These are phyloP conservation scores for Scopulariopsis brevicaulis DNA, from an alignment of 2,329 filamentous ascomycete genomes.

Conservation along the genomic window DNA sequence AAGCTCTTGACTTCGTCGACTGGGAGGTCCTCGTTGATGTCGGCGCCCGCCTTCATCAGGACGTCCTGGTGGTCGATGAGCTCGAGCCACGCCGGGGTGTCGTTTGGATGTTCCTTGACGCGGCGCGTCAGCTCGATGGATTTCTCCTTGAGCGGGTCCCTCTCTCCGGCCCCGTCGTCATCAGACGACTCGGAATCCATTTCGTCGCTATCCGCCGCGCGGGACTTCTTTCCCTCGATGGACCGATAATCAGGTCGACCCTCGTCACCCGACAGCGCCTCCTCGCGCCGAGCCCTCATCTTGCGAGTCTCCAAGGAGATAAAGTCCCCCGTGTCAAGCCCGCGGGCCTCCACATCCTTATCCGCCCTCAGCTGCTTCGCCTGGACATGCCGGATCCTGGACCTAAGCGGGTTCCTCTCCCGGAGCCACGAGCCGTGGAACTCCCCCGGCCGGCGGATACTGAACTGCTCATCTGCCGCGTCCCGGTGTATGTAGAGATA, in stretches of 20 bases:
- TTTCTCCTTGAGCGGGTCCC: constrained; percentile 36
- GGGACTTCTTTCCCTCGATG: constrained; percentile 46
- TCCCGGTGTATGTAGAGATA: constrained; percentile 57
- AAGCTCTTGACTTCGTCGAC: constrained; percentile 55
- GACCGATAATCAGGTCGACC: constrained; percentile 50
- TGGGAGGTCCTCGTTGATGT: constrained; percentile 31
- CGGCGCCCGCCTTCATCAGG: constrained; percentile 42
- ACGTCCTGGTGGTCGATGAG: constrained; percentile 70
- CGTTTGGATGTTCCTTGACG: constrained; percentile 53
- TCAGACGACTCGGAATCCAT: constrained; percentile 1
- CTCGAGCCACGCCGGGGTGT: constrained; percentile 64
- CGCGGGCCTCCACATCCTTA: neutral
- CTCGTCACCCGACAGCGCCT: constrained; percentile 21
- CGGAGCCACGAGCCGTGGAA: neutral
- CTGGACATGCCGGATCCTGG: constrained; percentile 1
- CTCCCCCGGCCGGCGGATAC: constrained; percentile 31
- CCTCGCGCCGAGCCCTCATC: constrained; percentile 22
- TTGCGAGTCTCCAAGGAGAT: constrained; percentile 7
- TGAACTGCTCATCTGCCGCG: constrained; percentile 44
- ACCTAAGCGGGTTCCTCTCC: constrained; percentile 6
- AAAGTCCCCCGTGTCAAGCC: constrained; percentile 28
- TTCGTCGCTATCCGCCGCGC: constrained; percentile 32
- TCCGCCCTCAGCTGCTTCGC: constrained; percentile 1
- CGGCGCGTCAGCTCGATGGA: constrained; percentile 51
- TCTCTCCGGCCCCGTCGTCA: constrained; percentile 15